Evolutionary conservation across 371 early-diverging fungal species (phyloP), one percentile per base, ranked within the genome.

Genomic region (Circinella minor): DNA sequence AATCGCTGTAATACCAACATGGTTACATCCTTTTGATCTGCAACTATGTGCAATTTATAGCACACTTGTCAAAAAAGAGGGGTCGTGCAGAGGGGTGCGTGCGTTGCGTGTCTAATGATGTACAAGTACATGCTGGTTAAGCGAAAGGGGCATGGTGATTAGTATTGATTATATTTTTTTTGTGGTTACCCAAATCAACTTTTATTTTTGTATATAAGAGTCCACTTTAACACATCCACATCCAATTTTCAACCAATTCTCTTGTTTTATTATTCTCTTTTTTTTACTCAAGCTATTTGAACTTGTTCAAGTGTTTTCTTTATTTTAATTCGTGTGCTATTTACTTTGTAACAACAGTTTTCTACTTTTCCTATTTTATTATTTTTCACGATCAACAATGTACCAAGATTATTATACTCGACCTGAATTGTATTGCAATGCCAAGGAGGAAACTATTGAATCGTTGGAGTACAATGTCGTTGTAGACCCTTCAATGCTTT

Each of bases 11-110:
- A 51, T 49, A 65, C 65, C 65, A 65, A 48, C 65, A 65, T 65
- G 65, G 65, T 65, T 36, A 65, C 37, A 65, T 49, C 38, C 54
- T 17, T 43, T 51, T 65, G 65, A 65, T 65, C 65, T 46, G 65
- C 65, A 65, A 65, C 17, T 63, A 39, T 63, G 27, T n/a, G 47
- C n/a, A 20, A 15, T 43, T 39, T 39, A 63, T 46, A 43, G 27
- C n/a, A 47, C 47, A 47, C 43, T 63, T 63, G 63, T 63, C 47
- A 63, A 63, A 34, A 47, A 47, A 63, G 34, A 17, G 47, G 43
- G 61, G 15, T 14, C 18, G 61, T 38, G 61, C 36, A 27, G 60
- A 34, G 63, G 13, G 27, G 13, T 47, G 34, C 48, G 47, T 62
- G 63, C 47, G 62, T 61, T 63, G 63, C 63, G 63, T 27, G 63